Evolutionary conservation across 306 rosid species (phyloP).

Genomic region (Prinsepia uniflora): DNA sequence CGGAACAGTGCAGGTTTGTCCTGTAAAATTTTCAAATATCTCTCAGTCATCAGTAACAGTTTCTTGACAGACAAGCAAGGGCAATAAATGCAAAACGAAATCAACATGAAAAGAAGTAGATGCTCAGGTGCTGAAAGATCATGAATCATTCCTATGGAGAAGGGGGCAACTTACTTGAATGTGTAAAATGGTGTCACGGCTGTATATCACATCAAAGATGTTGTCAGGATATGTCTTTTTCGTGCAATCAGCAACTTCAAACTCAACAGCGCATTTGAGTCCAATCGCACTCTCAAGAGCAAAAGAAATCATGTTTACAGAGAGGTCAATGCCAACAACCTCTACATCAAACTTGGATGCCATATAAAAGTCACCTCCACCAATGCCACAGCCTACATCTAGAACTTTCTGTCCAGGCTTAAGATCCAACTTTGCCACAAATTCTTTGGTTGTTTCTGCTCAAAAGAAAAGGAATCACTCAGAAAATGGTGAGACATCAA

Average conservation of each 20-base stretch:
- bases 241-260: slow-evolving; percentile 91
- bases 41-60: not conserved
- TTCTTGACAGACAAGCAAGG: not conserved
- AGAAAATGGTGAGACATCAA: not conserved
- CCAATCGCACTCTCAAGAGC: slow-evolving; percentile 89
- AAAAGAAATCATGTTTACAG: slow-evolving; percentile 84
- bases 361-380: slow-evolving; percentile 97
- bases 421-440: slow-evolving; percentile 74
- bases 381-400: slow-evolving; percentile 96
- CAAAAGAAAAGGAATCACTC: slow-evolving; percentile 20
- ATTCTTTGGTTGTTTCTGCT: slow-evolving; percentile 82
- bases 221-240: slow-evolving; percentile 60
- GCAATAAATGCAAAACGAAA: not conserved
- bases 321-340: slow-evolving; percentile 88
- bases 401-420: slow-evolving; percentile 77
- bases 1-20: slow-evolving; percentile 71
- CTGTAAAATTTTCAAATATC: slow-evolving; percentile 29
- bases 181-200: slow-evolving; percentile 83
- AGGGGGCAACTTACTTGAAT: slow-evolving; percentile 55
- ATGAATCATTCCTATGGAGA: not conserved
- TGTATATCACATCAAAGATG: slow-evolving; percentile 75
- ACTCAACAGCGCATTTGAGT: slow-evolving; percentile 65
- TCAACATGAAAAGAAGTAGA: too few species aligned
- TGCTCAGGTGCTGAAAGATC: not conserved
- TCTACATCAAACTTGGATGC: slow-evolving; percentile 74